These are phyloP conservation scores for Alternaria brassicae DNA, from an alignment of 2,329 filamentous ascomycete genomes.

Conservation along the genomic window DNA sequence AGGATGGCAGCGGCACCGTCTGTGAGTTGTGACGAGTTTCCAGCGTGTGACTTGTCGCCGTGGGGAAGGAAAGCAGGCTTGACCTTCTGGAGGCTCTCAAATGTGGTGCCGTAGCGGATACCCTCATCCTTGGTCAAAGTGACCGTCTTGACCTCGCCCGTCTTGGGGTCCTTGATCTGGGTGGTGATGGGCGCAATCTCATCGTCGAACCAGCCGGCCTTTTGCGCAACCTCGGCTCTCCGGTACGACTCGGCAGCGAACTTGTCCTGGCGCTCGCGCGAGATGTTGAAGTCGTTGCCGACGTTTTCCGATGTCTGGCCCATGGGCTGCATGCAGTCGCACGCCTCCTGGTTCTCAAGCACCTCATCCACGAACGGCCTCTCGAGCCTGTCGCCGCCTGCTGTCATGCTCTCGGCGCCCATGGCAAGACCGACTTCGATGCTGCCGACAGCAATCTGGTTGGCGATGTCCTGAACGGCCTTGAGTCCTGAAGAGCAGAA, in stretches of 20 bases:
- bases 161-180: slow-evolving; percentile 82
- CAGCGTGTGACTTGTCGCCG: slow-evolving; percentile 85
- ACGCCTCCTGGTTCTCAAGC: slow-evolving; percentile 74
- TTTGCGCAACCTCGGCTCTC: slow-evolving; percentile 87
- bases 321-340: slow-evolving; percentile 94
- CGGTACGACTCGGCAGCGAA: slow-evolving; percentile 89
- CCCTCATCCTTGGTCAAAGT: slow-evolving; percentile 88
- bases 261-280: slow-evolving; percentile 79
- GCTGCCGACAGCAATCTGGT: slow-evolving; percentile 78
- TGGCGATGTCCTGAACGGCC: slow-evolving; percentile 92
- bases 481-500: slow-evolving; percentile 98
- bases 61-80: slow-evolving; percentile 89
- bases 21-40: slow-evolving; percentile 93
- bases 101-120: slow-evolving; percentile 87
- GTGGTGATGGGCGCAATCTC: slow-evolving; percentile 91
- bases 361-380: slow-evolving; percentile 80
- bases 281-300: slow-evolving; percentile 84
- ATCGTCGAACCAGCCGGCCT: slow-evolving; percentile 88
- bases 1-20: slow-evolving; percentile 91
- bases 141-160: slow-evolving; percentile 77
- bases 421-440: slow-evolving; percentile 89
- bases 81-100: slow-evolving; percentile 81
- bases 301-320: slow-evolving; percentile 98
- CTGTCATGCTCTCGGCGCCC: slow-evolving; percentile 88
- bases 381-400: slow-evolving; percentile 72